A percentile compares a stretch with the other conserved stretches of the same genome.
These are phyloP conservation scores for Amoebophrya sp. DNA, from an alignment of 169 alveolate species.

Conservation along the genomic window DNA sequence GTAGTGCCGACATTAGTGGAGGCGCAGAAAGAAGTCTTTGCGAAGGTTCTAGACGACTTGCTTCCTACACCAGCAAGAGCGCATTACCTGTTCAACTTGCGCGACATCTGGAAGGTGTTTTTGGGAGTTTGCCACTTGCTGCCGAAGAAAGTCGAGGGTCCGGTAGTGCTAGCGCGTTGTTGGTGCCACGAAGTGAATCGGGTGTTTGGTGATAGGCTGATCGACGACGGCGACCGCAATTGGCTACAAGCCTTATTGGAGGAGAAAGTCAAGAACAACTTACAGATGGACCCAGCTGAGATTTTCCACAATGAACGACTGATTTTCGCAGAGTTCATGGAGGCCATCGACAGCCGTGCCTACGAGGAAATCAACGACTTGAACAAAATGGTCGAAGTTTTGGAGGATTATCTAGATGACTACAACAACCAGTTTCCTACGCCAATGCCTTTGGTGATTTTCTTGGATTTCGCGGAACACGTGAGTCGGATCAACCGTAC, in stretches of 20 bases:
- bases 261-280: neutral
- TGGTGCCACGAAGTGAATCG: conserved; percentile 85
- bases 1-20: neutral
- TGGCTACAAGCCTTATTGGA: neutral
- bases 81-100: conserved; percentile 87
- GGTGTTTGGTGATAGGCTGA: conserved; percentile 82
- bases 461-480: conserved; percentile 87
- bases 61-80: conserved; percentile 54
- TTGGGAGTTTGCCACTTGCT: conserved; percentile 80
- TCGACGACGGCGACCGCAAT: conserved; percentile 64
- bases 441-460: conserved; percentile 84
- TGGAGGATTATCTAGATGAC: conserved; percentile 77
- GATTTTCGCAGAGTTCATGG: conserved; percentile 77
- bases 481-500: conserved; percentile 77
- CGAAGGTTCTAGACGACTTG: conserved; percentile 36
- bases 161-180: conserved; percentile 47
- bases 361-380: conserved; percentile 70
- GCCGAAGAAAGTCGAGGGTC: conserved; percentile 56
- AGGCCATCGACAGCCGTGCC: conserved; percentile 57
- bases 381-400: conserved; percentile 55
- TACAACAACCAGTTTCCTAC: conserved; percentile 67
- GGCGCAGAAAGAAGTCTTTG: neutral
- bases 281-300: neutral
- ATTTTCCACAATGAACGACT: conserved; percentile 69
- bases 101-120: conserved; percentile 87